Evolutionary conservation across 768 basidiomycete genomes (phyloP), one percentile per base, ranked within the genome.

Genomic region (Zangia roseola): DNA sequence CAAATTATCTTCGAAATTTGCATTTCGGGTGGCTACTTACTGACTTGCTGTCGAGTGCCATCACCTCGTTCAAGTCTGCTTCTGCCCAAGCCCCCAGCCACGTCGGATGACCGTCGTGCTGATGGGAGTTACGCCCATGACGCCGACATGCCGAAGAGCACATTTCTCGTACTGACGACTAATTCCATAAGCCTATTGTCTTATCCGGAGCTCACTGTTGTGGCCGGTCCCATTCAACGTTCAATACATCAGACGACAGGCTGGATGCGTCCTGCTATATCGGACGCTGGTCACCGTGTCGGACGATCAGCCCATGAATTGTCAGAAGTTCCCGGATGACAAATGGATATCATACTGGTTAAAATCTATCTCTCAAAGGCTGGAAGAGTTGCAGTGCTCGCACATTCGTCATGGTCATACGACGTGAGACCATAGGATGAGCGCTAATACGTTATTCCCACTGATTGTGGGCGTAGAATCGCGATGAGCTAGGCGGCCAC

Each of bases 11-110:
- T 77, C n/a, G 88, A 88, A 1, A 62, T 91, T 4, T 89, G 91
- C 2, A 86, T 92, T n/a, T 89, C 91, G 7, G 91, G 91, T 13
- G 91, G 92, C 57, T 92, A 93, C 61, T n/a, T n/a, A n/a, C n/a
- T n/a, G n/a, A n/a, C n/a, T n/a, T n/a, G n/a, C 91, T 91, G 10
- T 66, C 91, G 0, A 81, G 78, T 37, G 86, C 89, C 7, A 82
- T 90, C 57, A 93, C 92, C 60, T 81, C 89, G 4, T 90, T 86
- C n/a, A 91, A 94, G 61, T 92, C 92, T 57, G 84, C 91, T 2
- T 75, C 87, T 0, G 85, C 82, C 16, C 75, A 76, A 34, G 82
- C 80, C 40, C 80, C 90, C 49, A 90, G 91, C 28, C n/a, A n/a
- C 76, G 90, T 14, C 79, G 93, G 72, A 92, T 94, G 89, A 84